Percentiles rank a stretch among this genome's conserved stretches.
phyloP scores from a whole-genome alignment of 106 monocot genomes.

The Dendrobium officinale region DNA sequence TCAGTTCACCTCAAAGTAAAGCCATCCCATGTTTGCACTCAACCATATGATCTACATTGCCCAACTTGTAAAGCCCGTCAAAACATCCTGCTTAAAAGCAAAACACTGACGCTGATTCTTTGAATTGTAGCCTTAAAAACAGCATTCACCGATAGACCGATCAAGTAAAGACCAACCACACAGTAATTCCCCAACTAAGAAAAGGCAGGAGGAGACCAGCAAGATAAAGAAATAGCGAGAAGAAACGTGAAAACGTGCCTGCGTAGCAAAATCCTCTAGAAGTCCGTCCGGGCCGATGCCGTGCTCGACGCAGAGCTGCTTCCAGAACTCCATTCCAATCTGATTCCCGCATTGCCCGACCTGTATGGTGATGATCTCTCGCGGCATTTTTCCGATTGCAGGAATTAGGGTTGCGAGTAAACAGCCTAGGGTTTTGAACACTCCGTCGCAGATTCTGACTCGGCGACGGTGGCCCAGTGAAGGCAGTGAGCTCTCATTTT shows the following conservation, averaged over 20 bases:
- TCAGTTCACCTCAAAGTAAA: neutral
- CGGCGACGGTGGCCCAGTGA: neutral
- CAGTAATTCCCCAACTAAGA: neutral
- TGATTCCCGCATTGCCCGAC: constrained; percentile 99
- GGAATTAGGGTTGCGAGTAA: neutral
- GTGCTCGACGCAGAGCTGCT: constrained; percentile 99
- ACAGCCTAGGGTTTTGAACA: neutral
- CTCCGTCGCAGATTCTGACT: neutral
- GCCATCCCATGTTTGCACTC: neutral
- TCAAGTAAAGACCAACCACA: neutral
- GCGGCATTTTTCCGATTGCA: constrained; percentile 52
- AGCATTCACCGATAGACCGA: neutral
- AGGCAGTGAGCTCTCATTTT: neutral
- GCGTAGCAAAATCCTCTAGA: constrained; percentile 95
- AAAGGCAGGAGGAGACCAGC: neutral
- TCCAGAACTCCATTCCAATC: constrained; percentile 99
- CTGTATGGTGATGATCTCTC: constrained; percentile 99
- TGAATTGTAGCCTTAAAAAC: neutral
- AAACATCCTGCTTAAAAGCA: neutral
- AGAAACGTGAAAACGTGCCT: constrained; percentile 22
- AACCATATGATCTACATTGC: neutral
- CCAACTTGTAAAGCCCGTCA: neutral
- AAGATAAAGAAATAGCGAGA: neutral
- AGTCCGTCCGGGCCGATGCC: constrained; percentile 99
- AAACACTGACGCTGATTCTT: neutral